phyloP scores from a whole-genome alignment of 495 filamentous ascomycete species.

The Lophiotrema nucula region DNA sequence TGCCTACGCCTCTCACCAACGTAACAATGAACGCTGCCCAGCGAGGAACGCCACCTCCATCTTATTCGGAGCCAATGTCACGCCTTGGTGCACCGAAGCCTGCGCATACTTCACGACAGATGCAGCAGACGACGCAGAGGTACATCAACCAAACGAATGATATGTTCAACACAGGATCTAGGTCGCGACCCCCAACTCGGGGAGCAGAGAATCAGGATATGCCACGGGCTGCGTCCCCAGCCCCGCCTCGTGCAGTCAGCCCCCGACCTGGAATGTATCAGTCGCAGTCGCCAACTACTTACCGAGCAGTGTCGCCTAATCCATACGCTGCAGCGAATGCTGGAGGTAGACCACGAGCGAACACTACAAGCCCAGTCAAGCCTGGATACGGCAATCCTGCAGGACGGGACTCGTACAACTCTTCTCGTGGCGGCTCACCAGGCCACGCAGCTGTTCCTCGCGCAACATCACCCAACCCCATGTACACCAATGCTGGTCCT shows the following conservation, averaged over 20 bases:
- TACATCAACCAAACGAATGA: slow-evolving; percentile 79
- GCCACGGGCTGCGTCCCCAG: slow-evolving; percentile 38
- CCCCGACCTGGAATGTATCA: slow-evolving; percentile 51
- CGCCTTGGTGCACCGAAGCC: slow-evolving; percentile 87
- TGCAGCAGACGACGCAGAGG: slow-evolving; percentile 88
- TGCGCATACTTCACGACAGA: slow-evolving; percentile 84
- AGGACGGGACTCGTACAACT: slow-evolving; percentile 57
- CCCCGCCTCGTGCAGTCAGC: slow-evolving; percentile 33
- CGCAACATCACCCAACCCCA: slow-evolving; percentile 57
- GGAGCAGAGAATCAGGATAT: slow-evolving; percentile 23
- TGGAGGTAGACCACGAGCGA: slow-evolving; percentile 35
- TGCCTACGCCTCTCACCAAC: slow-evolving; percentile 53
- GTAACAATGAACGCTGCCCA: slow-evolving; percentile 45
- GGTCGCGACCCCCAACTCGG: slow-evolving; percentile 30
- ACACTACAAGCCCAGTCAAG: slow-evolving; percentile 51
- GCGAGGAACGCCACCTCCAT: slow-evolving; percentile 76
- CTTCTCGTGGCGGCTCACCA: slow-evolving; percentile 46
- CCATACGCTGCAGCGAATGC: slow-evolving; percentile 42
- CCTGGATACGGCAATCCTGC: slow-evolving; percentile 46
- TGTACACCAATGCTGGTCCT: slow-evolving; percentile 11
- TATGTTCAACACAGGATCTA: slow-evolving; percentile 63
- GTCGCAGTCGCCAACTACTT: slow-evolving; percentile 11
- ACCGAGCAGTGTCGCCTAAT: slow-evolving; percentile 46
- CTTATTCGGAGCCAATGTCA: slow-evolving; percentile 72
- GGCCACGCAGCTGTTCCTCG: slow-evolving; percentile 48